phyloP scores from a whole-genome alignment of 208 protist species.

The Acanthamoeba castellanii region DNA sequence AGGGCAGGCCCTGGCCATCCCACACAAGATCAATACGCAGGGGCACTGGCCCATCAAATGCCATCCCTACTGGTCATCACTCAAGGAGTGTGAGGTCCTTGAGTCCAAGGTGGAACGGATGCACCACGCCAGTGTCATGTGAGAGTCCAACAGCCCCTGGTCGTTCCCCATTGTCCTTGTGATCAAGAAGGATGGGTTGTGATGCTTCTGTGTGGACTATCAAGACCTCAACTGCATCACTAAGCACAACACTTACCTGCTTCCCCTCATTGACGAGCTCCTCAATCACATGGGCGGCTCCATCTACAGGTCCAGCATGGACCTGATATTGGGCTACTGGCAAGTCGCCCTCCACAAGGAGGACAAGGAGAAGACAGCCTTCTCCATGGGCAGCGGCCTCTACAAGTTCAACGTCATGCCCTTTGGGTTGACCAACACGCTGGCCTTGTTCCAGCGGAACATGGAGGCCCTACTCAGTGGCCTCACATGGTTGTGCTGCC shows the following conservation, averaged over 20 bases:
- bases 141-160: not conserved
- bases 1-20: too few relatives aligned
- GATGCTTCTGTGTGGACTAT: slow-evolving; percentile 67
- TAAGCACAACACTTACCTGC: slow-evolving; percentile 67
- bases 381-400: slow-evolving; percentile 27
- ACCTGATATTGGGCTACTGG: slow-evolving; percentile 62
- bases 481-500: not conserved
- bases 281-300: not conserved
- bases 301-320: not conserved
- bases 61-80: not conserved
- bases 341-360: slow-evolving; percentile 20
- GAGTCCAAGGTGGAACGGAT: not conserved
- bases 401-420: slow-evolving; percentile 74
- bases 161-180: not conserved
- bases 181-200: slow-evolving; percentile 7
- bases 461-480: slow-evolving; percentile 59
- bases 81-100: not conserved
- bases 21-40: too few relatives aligned
- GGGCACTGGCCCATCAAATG: not conserved
- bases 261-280: slow-evolving; percentile 48
- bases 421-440: slow-evolving; percentile 70
- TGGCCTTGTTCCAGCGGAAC: slow-evolving; percentile 38
- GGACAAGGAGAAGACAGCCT: slow-evolving; percentile 74
- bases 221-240: slow-evolving; percentile 48
- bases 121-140: not conserved